A percentile compares a stretch with the other conserved stretches of the same genome.
These are phyloP conservation scores for Trypanosomatidae sp. DNA, from an alignment of 208 protist species.

Conservation along the genomic window DNA sequence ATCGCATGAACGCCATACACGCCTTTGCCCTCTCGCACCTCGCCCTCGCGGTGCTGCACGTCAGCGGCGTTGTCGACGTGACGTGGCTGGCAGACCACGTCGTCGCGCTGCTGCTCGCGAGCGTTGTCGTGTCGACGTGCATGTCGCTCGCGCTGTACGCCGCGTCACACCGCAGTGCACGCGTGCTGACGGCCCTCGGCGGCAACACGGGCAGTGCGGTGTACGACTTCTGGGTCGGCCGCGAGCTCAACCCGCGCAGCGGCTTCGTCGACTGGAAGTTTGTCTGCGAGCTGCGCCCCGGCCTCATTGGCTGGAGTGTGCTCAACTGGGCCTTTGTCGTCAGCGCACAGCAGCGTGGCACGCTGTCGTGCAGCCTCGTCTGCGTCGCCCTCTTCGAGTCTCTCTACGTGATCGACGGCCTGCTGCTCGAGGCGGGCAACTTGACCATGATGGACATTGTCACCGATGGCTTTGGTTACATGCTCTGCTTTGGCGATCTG, in stretches of 20 bases:
- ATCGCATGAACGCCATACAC: slow-evolving; percentile 78
- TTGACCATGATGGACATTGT: slow-evolving; percentile 96
- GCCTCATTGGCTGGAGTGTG: slow-evolving; percentile 93
- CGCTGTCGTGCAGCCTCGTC: slow-evolving; percentile 67
- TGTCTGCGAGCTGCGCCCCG: slow-evolving; percentile 92
- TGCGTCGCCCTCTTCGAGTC: slow-evolving; percentile 79
- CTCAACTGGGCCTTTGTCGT: slow-evolving; percentile 86
- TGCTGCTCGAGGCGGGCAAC: slow-evolving; percentile 85
- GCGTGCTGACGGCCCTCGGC: slow-evolving; percentile 49
- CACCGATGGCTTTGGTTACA: slow-evolving; percentile 93
- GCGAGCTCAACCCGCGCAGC: slow-evolving; percentile 91
- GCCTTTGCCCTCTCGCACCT: slow-evolving; percentile 50
- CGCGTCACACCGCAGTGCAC: slow-evolving; percentile 38
- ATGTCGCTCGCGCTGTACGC: slow-evolving; percentile 60
- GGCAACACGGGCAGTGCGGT: slow-evolving; percentile 79
- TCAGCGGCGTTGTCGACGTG: slow-evolving; percentile 21
- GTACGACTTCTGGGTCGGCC: slow-evolving; percentile 94
- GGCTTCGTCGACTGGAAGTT: slow-evolving; percentile 93
- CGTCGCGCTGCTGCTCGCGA: slow-evolving; percentile 49
- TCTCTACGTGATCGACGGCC: slow-evolving; percentile 91
- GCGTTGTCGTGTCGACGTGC: slow-evolving; percentile 41
- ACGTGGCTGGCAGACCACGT: slow-evolving; percentile 37
- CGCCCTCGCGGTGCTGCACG: slow-evolving; percentile 28
- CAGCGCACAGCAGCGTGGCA: slow-evolving; percentile 50
- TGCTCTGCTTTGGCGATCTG: slow-evolving; percentile 93